Evolutionary conservation across 208 protist species (phyloP).

Genomic region (Leishmania gerbilli): DNA sequence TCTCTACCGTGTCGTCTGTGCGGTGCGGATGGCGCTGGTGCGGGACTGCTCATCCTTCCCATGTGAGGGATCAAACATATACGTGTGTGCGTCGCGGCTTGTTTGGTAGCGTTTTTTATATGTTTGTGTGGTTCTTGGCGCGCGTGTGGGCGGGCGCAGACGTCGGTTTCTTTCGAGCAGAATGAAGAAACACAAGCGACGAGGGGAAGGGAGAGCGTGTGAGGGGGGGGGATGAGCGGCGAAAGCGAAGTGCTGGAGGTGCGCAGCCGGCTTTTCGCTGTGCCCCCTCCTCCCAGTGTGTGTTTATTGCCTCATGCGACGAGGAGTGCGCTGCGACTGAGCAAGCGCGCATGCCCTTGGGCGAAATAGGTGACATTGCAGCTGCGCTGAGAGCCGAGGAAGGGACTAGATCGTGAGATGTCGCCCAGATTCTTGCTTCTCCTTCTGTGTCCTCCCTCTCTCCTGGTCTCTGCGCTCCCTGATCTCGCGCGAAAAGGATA

Average conservation of each 20-base stretch:
- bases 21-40: too few species aligned
- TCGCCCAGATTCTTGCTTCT: neutral
- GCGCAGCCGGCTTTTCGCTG: neutral
- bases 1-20: too few species aligned
- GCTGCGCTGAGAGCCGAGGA: neutral
- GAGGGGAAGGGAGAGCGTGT: too few species aligned
- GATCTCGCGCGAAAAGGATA: neutral
- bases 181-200: too few species aligned
- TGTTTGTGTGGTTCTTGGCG: too few species aligned
- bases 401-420: neutral
- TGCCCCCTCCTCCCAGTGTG: neutral
- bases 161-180: neutral
- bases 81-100: neutral
- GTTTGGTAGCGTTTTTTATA: too few species aligned
- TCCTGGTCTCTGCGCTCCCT: neutral
- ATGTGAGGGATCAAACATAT: neutral
- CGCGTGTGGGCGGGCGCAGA: too few species aligned
- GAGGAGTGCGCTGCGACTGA: neutral
- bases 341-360: neutral
- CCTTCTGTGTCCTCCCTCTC: too few species aligned
- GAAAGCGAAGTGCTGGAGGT: neutral
- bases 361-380: neutral
- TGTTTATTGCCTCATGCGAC: neutral
- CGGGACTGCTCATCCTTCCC: too few species aligned
- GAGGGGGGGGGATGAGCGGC: too few species aligned